phyloP scores from a whole-genome alignment of 2,329 filamentous ascomycete genomes.

The Capronia coronata region DNA sequence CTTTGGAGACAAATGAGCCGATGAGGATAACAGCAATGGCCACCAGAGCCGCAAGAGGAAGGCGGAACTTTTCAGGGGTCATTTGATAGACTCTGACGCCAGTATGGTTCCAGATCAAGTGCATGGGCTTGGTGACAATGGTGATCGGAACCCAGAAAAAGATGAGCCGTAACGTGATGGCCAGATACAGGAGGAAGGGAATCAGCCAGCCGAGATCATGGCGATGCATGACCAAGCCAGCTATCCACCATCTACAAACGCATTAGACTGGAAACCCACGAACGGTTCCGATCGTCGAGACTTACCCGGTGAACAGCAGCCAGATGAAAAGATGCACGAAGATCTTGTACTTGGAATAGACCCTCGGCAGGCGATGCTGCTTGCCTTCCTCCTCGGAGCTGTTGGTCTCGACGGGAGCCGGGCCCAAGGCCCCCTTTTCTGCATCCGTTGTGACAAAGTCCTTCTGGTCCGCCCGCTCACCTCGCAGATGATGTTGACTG shows the following conservation, averaged over 20 bases:
- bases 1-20: slow-evolving; percentile 67
- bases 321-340: slow-evolving; percentile 40
- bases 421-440: slow-evolving; percentile 38
- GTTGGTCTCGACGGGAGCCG: slow-evolving; percentile 28
- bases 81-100: slow-evolving; percentile 52
- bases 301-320: slow-evolving; percentile 27
- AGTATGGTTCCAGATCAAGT: slow-evolving; percentile 61
- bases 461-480: slow-evolving; percentile 27
- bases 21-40: slow-evolving; percentile 69
- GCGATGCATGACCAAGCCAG: slow-evolving; percentile 64
- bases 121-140: slow-evolving; percentile 60
- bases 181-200: slow-evolving; percentile 75
- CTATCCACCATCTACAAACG: slow-evolving; percentile 62
- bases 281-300: not conserved
- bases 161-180: slow-evolving; percentile 65
- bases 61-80: slow-evolving; percentile 61
- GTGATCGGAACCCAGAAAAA: slow-evolving; percentile 66
- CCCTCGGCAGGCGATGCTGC: slow-evolving; percentile 32
- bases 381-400: slow-evolving; percentile 33
- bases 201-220: slow-evolving; percentile 72
- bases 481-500: slow-evolving; percentile 33
- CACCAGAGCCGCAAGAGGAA: slow-evolving; percentile 55
- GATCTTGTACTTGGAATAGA: slow-evolving; percentile 45
- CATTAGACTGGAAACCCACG: slow-evolving; percentile 1
- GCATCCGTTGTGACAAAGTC: slow-evolving; percentile 32